phyloP scores from a whole-genome alignment of 176 grass and related monocot species.

The Panicum miliaceum region DNA sequence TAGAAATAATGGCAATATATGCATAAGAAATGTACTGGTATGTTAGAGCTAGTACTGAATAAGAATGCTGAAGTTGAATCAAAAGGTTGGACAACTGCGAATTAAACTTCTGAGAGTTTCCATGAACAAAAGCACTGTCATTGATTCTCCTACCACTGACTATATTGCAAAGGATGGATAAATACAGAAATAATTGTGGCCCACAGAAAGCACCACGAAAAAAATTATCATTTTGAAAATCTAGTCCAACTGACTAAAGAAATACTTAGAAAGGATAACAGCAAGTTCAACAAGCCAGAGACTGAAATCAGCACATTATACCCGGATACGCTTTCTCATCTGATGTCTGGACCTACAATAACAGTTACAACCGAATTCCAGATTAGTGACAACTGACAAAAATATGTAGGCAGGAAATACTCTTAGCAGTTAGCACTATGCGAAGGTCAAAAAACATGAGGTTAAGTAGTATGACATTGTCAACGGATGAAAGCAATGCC shows the following conservation, averaged over 20 bases:
- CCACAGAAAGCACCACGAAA: not conserved
- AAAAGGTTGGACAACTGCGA: not conserved
- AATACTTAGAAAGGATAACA: not conserved
- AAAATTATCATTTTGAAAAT: not conserved
- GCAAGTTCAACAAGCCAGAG: not conserved
- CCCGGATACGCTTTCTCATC: conserved; percentile 3
- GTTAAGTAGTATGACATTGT: not conserved
- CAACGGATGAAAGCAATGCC: conserved; percentile 8
- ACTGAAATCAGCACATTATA: conserved; percentile 3
- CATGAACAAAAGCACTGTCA: not conserved
- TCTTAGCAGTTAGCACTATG: not conserved
- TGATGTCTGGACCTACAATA: conserved; percentile 28
- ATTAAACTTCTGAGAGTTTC: not conserved
- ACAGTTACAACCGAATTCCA: conserved; percentile 1
- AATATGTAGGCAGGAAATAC: not conserved
- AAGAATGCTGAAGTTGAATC: not conserved
- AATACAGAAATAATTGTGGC: not conserved
- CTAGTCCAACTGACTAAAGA: not conserved
- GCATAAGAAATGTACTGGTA: not conserved
- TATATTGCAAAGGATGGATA: not conserved
- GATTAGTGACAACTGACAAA: not conserved
- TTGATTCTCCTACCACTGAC: not conserved
- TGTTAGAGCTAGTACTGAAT: not conserved
- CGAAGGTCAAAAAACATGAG: not conserved
- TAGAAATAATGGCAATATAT: not conserved